Evolutionary conservation across 768 basidiomycete species (phyloP), one percentile per base, ranked within the genome.

Genomic region (Cyathus striatus): DNA sequence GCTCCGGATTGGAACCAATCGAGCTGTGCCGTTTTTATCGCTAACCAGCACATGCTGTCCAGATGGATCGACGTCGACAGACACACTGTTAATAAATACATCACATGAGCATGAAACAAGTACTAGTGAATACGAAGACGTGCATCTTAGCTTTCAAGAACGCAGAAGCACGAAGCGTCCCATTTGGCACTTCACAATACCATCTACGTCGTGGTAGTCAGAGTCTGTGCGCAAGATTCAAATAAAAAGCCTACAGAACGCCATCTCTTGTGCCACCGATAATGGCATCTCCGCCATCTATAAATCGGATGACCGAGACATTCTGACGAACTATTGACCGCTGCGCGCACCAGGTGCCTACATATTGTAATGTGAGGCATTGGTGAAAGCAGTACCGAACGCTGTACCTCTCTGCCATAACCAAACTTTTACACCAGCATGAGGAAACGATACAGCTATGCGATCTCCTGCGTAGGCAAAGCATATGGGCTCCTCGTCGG

Each of bases 261-360:
- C 84, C 84, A 50, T 86, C 83, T 41, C 70, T 72, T 22, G 85
- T 85, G 2, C 83, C 85, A 1, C 85, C 83, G 18, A 86, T 62
- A 35, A 86, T 61, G 38, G 77, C 80, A 26, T 69, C 68, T 0
- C 84, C 85, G 23, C 77, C 77, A 18, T 80, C 73, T 6, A 83
- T 67, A 53, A 86, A 85, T 50, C 67, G 70, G 45, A 86, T 70
- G 3, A 75, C 70, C 6, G 80, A 81, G 37, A 85, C 79, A 42
- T 83, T 80, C 48, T 75, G 77, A 41, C 82, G 72, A 42, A 74
- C 49, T 43, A 86, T 84, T 37, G 81, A 75, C 42, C 83, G 70
- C 45, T 86, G 81, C 1, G 70, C 59, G 46, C 76, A 72, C 85
- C 83, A 86, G 20, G 72, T 71, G 12, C 78, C 83, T 84, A 47